A percentile compares a stretch with the other conserved stretches of the same genome.
phyloP scores from a whole-genome alignment of 2,329 filamentous ascomycete species.

The Pestalotiopsis sp. region DNA sequence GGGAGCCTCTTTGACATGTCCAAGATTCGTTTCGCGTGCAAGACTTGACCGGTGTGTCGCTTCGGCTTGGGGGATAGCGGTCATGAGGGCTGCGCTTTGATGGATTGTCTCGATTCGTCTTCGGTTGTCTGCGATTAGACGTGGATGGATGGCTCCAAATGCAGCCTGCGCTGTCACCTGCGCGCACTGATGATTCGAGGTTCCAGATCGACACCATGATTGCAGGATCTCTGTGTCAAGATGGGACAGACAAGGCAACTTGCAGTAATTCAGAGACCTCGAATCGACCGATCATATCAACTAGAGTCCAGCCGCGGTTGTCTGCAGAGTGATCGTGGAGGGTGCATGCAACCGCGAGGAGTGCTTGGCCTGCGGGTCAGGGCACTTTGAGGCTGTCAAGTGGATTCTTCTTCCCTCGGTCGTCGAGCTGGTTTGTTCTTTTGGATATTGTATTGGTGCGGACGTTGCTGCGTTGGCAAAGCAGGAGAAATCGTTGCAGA shows the following conservation, averaged over 20 bases:
- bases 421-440: not conserved
- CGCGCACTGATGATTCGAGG: not conserved
- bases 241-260: not conserved
- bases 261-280: not conserved
- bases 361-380: not conserved
- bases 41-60: not conserved
- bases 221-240: not conserved
- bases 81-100: not conserved
- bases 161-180: no score
- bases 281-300: not conserved
- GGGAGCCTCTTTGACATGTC: not conserved
- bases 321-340: not conserved
- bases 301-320: not conserved
- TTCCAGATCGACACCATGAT: not conserved
- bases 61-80: not conserved
- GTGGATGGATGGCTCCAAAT: not conserved
- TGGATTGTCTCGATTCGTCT: not conserved
- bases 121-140: not conserved
- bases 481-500: not conserved
- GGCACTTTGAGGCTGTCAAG: not conserved
- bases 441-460: not conserved
- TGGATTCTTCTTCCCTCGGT: not conserved
- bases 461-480: not conserved
- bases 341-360: not conserved
- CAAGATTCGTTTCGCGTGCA: not conserved